Conservation (phyloP, 2,329 filamentous ascomycete species). For the Verticillium zaregamsianum region DNA sequence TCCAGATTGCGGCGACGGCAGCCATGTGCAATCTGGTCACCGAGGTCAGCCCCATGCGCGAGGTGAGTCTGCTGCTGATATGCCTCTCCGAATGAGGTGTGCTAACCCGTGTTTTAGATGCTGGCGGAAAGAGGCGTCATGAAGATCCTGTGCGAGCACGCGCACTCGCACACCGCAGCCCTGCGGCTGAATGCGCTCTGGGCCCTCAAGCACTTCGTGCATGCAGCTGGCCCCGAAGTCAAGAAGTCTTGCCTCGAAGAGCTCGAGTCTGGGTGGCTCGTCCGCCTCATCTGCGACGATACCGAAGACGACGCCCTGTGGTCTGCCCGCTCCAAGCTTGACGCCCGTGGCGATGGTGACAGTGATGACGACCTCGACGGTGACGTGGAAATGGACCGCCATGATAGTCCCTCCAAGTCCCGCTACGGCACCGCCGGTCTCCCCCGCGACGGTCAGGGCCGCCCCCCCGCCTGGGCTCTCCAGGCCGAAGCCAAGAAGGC, state of each 20-base stretch:
- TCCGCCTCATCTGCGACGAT: conserved; percentile 68
- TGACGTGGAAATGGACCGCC: conserved; percentile 53
- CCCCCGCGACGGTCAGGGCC: conserved; percentile 12
- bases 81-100: background rate
- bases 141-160: conserved; percentile 75
- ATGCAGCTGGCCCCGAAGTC: conserved; percentile 63
- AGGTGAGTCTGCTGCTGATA: conserved; percentile 49
- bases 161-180: conserved; percentile 73
- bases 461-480: conserved; percentile 37
- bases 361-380: conserved; percentile 45
- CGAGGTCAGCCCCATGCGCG: conserved; percentile 87
- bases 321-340: conserved; percentile 28
- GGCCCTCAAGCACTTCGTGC: conserved; percentile 88
- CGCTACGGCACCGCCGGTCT: conserved; percentile 12
- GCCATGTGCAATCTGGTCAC: conserved; percentile 81
- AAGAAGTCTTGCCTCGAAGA: conserved; percentile 77
- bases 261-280: conserved; percentile 74
- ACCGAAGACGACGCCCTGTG: conserved; percentile 49
- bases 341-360: conserved; percentile 16
- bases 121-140: conserved; percentile 72
- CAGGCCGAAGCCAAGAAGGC: conserved; percentile 46
- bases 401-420: conserved; percentile 24
- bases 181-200: conserved; percentile 83
- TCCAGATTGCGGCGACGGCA: conserved; percentile 82
- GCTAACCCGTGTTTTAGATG: conserved; percentile 42